phyloP scores from a whole-genome alignment of 1,284 basidiomycete species.

The Filobasidium uniguttulatum region DNA sequence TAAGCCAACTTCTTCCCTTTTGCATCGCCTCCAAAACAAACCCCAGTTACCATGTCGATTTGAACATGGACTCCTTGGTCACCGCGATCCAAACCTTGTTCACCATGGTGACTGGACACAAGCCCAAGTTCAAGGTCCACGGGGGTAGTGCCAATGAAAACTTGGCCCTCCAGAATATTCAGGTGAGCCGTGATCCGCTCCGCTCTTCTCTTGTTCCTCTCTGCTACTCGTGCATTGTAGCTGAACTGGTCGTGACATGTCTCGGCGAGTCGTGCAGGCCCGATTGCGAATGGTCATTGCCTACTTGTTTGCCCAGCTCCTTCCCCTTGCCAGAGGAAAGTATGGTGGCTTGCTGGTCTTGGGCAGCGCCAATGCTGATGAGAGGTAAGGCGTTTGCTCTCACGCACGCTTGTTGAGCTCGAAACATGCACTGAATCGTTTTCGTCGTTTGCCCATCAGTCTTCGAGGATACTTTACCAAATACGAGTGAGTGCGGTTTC shows the following conservation, averaged over 20 bases:
- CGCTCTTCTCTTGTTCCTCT: not conserved
- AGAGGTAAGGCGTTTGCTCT: conserved; percentile 47
- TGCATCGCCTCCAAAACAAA: not conserved
- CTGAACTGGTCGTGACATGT: conserved; percentile 3
- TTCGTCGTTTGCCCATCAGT: too few relatives aligned
- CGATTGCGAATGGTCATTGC: conserved; percentile 89
- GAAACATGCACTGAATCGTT: not conserved
- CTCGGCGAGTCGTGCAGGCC: conserved; percentile 43
- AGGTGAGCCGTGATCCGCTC: conserved; percentile 40
- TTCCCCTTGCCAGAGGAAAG: conserved; percentile 82
- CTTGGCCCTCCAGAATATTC: conserved; percentile 93
- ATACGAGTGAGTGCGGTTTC: conserved; percentile 57
- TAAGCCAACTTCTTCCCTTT: not conserved
- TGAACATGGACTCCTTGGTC: conserved; percentile 93
- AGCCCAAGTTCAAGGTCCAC: conserved; percentile 73
- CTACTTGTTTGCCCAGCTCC: conserved; percentile 90
- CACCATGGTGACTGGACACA: conserved; percentile 62
- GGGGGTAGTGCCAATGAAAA: conserved; percentile 84
- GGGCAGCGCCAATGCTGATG: conserved; percentile 95
- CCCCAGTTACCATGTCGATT: conserved; percentile 83
- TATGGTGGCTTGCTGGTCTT: conserved; percentile 79
- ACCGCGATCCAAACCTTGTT: conserved; percentile 73
- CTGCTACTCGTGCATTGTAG: not conserved
- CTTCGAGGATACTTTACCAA: conserved; percentile 94
- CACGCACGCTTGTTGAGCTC: not conserved